Base-by-base conservation (phyloP, 2,329 filamentous ascomycete genomes). In the Calonectria ilicicola region DNA sequence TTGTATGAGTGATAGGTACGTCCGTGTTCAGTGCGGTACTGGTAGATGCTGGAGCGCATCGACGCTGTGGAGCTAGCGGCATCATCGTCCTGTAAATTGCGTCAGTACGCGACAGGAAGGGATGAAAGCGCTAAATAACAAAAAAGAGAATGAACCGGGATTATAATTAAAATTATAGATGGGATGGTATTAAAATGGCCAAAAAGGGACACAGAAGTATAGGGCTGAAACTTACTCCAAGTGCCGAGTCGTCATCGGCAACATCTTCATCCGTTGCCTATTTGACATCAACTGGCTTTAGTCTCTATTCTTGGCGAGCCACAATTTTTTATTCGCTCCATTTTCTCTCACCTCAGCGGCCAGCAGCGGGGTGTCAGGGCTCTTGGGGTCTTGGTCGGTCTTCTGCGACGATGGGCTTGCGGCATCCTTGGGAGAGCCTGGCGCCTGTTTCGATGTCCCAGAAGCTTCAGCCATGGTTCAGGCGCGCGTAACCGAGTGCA, bases 1-100 rank as follows among this genome's bases (percentile, higher is more conserved):
- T 76, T 77, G 58, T 76, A 84, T 8, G 83, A 77, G 64, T 85
- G 82, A 46, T 85, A 85, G 0, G 83, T 85, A 19, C 84, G 76
- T 2, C 84, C 84, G 70, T 85, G 83, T 65, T 85, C 84, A 12
- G 80, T 77, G 6, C 83, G 82, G 74, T 83, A 83, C 7, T 80
- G 74, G 44, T 81, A 70, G 49, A 86, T 83, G 68, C 83, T 85
- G 1, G 83, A 83, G 19, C 77, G 74, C n/a, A 84, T 75, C 3
- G 82, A 84, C 0, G 75, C 77, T 0, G 81, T 82, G 51, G 81
- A 82, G 42, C 78, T 79, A 14, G 74, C 74, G n/a, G 67, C 73
- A 32, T 80, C 78, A 7, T 79, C 78, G 7, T 79, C 79, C 78
- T 81, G 51, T 21, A 46, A 40, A n/a, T 40, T 40, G 53, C 14